These are phyloP conservation scores for Arctostaphylos glauca DNA, from an alignment of 148 eudicot species.

Conservation along the genomic window DNA sequence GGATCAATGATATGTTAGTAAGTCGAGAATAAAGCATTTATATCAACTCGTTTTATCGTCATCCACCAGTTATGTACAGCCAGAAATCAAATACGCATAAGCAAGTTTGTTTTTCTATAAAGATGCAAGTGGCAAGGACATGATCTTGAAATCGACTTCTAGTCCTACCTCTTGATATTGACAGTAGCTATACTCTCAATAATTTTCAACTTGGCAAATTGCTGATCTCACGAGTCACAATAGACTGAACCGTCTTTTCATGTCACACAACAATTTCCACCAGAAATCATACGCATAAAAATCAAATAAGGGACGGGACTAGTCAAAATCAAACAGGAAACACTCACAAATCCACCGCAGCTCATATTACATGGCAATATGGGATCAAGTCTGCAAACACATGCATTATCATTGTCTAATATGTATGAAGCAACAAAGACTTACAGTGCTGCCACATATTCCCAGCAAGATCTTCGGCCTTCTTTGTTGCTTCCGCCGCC, in stretches of 20 bases:
- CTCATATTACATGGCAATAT: background rate
- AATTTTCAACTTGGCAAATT: background rate
- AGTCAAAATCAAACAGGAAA: background rate
- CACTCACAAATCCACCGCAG: background rate
- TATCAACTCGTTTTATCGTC: background rate
- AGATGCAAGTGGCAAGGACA: background rate
- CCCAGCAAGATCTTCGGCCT: constrained; percentile 81
- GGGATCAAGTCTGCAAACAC: background rate
- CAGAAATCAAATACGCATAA: background rate
- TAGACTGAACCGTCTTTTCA: background rate
- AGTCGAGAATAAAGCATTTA: background rate
- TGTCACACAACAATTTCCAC: background rate
- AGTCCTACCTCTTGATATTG: background rate
- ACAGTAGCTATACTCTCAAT: background rate
- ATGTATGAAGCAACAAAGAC: constrained; percentile 16
- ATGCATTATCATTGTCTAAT: background rate
- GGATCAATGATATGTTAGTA: background rate
- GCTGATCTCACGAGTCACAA: background rate
- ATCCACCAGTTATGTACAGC: background rate
- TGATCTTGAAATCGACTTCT: background rate
- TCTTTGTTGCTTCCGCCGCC: constrained; percentile 79
- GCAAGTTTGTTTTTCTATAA: background rate
- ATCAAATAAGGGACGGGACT: background rate
- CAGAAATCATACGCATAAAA: background rate
- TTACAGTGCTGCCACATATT: constrained; percentile 95